Evolutionary conservation across 495 filamentous ascomycete species (phyloP), one percentile per base, ranked within the genome.

Genomic region (Articulospora tetracladia): DNA sequence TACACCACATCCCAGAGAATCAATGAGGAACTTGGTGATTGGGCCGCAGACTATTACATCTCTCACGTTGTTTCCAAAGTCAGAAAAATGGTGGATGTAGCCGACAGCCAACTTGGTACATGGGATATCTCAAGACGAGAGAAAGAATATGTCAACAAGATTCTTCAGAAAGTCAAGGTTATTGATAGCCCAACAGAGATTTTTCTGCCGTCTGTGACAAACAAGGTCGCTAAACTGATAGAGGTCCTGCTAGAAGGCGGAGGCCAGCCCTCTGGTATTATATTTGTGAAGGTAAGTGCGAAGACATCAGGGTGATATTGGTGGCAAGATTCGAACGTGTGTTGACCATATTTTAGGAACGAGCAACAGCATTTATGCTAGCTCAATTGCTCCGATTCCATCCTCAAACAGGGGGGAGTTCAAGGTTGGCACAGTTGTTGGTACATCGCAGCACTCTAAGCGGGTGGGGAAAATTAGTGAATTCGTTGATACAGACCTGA

Each of bases 281-380:
- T 97, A 1, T 98, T 98, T 63, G 91, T 86, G 8, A 11, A 36
- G 47, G 47, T 26, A 27, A 24, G 47, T 50, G 10, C 20, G 24
- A 8, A 50, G 4, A 4, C 3, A 7, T 39, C 10, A 10, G 34
- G n/a, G 8, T 3, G 17, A 44, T 44, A 8, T n/a, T 19, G n/a
- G 17, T 3, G 3, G 4, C 10, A 44, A 19, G 17, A 17, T 15
- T n/a, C 3, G 6, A 50, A 24, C n/a, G n/a, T 50, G 20, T 24
- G 3, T 22, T 50, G n/a, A 50, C n/a, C 6, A 6, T 22, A 25
- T 75, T 11, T 8, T 44, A 85, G 55, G 86, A 93, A 64, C 70
- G 92, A 52, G 86, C 84, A 7, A 86, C 83, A 1, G 90, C 89
- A 19, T 77, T 79, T 4, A 81, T 91, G 6, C 69, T 97, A 30